Evolutionary conservation across 495 filamentous ascomycete species (phyloP), one percentile per base, ranked within the genome.

Genomic region (Lentithecium fluviatile): DNA sequence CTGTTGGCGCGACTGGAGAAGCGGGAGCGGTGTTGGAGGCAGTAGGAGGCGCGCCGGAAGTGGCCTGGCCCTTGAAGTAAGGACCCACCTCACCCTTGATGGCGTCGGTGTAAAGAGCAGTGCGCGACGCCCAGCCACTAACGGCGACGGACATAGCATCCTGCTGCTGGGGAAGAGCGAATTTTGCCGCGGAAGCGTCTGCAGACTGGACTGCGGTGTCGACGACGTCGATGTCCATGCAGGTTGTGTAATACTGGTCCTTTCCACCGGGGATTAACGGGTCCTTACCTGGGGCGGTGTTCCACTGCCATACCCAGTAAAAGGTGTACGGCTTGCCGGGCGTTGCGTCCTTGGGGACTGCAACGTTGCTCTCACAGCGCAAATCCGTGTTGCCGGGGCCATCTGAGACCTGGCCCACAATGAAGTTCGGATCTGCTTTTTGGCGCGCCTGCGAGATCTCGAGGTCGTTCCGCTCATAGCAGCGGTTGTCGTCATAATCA

Each of bases 241-340:
- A 93, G 7, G 86, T 85, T 0, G 89, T 91, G 70, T 95, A 96
- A 58, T 85, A 80, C 71, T 96, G 85, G 56, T 78, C 76, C 60
- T 82, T 85, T 20, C 80, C 80, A 0, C 80, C 68, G 2, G 81
- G 80, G 13, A 78, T 69, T 34, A 51, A 73, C 45, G 74, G 78
- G 66, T 80, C 78, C 21, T 58, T 69, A 12, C 69, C 70, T 13
- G 80, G 72, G 12, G 71, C 72, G 0, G 82, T 86, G 3, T 87
- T 85, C 90, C 90, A 97, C 64, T 95, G 85, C 91, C 91, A 96
- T 4, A 95, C 84, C 91, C 91, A 97, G 74, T 96, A 92, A 40
- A 94, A 71, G 0, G 90, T 90, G 60, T 87, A 86, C 1, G 77
- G 70, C 26, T 78, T 80, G 19, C 86, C 83, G 13, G 70, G 64